These are phyloP conservation scores for Colletotrichum sp. DNA, from an alignment of 2,329 filamentous ascomycete genomes.

Conservation along the genomic window DNA sequence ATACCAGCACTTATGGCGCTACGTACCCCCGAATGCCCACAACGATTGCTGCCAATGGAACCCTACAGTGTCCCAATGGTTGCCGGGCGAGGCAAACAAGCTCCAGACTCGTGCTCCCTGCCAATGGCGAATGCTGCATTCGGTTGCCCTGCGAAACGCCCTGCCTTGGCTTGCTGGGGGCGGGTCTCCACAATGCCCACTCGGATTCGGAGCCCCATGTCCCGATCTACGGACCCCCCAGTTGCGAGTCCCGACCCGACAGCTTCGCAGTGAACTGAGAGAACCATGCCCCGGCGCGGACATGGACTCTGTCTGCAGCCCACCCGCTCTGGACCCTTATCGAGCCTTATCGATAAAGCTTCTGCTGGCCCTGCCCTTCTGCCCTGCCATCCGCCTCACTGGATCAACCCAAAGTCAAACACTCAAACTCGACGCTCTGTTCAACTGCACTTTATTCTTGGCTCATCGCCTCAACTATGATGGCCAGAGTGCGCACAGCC, in stretches of 20 bases:
- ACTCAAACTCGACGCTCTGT: neutral
- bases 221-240: constrained; percentile 18
- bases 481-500: neutral
- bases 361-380: neutral
- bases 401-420: neutral
- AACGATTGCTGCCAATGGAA: neutral
- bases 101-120: neutral
- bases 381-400: neutral
- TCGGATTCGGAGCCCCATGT: constrained; percentile 6
- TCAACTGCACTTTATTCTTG: neutral
- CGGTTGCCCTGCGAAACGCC: constrained; percentile 19
- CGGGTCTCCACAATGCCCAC: constrained; percentile 1
- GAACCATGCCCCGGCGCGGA: neutral
- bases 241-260: neutral
- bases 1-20: neutral
- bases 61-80: neutral
- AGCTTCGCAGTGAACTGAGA: neutral
- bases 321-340: neutral
- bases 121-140: constrained; percentile 1
- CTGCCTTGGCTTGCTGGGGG: constrained; percentile 12
- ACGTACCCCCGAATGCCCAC: neutral
- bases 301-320: neutral
- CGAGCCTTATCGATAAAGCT: constrained; percentile 6
- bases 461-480: neutral
- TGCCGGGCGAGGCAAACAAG: neutral